These are phyloP conservation scores for Paramecium primaurelia DNA, from an alignment of 73 alveolate genomes.

Conservation along the genomic window DNA sequence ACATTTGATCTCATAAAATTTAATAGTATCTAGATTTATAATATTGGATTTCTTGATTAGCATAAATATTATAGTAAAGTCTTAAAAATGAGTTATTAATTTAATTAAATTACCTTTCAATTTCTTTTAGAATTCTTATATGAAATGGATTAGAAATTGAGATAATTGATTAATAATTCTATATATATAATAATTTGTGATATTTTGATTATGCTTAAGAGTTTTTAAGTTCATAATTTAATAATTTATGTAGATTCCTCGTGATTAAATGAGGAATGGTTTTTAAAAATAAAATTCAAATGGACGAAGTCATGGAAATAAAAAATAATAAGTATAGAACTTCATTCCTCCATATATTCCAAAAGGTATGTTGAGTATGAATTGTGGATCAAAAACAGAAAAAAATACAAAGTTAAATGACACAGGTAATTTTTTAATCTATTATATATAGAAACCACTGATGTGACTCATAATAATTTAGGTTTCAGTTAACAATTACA, in stretches of 20 bases:
- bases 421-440: neutral
- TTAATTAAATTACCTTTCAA: neutral
- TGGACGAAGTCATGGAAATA: neutral
- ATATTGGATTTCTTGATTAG: neutral
- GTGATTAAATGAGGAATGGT: neutral
- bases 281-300: neutral
- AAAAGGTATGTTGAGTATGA: conserved; percentile 35
- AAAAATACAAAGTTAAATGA: conserved; percentile 8
- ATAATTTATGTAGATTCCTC: neutral
- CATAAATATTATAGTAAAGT: neutral
- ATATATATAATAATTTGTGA: neutral
- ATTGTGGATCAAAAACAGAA: neutral
- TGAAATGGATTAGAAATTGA: neutral
- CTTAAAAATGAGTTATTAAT: neutral
- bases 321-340: neutral
- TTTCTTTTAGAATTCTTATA: neutral
- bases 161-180: neutral
- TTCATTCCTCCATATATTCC: neutral
- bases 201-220: neutral
- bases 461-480: conserved; percentile 27
- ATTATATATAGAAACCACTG: neutral
- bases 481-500: neutral
- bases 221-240: neutral
- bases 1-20: neutral
- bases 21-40: neutral